phyloP scores from a whole-genome alignment of 169 alveolate species.

The Cryptosporidium xiaoi region DNA sequence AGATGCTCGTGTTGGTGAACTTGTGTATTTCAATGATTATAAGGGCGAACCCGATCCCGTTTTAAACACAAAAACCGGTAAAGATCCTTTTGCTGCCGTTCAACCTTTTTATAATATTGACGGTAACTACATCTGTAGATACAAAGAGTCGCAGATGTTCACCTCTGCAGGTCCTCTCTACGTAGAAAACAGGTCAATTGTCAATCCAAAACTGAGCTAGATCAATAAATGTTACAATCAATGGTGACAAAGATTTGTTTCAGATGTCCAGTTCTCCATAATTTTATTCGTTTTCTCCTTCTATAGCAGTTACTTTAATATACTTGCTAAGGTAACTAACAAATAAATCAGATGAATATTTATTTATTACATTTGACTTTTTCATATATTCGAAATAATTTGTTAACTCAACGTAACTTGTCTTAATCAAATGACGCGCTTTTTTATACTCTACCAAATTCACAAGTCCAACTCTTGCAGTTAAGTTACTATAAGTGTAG shows the following conservation, averaged over 20 bases:
- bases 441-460: conserved; percentile 1
- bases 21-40: conserved; percentile 75
- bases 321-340: conserved; percentile 10
- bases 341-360: neutral
- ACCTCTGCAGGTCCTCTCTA: conserved; percentile 71
- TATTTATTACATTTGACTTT: neutral
- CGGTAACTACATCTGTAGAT: conserved; percentile 35
- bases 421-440: neutral
- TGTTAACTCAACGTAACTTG: conserved; percentile 20
- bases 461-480: conserved; percentile 15
- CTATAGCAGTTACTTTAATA: conserved; percentile 1
- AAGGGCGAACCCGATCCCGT: conserved; percentile 82
- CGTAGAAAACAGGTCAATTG: conserved; percentile 33
- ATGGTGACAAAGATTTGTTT: too few species aligned
- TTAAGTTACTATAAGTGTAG: neutral
- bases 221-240: neutral
- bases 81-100: conserved; percentile 82
- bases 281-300: neutral
- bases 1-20: conserved; percentile 79
- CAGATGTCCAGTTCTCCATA: too few species aligned
- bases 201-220: conserved; percentile 22
- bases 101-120: conserved; percentile 74
- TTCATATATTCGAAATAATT: neutral
- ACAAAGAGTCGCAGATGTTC: conserved; percentile 28
- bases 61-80: conserved; percentile 81